These are phyloP conservation scores for Saccharomycopsis amapae DNA, from an alignment of 805 yeast genomes.

Conservation along the genomic window DNA sequence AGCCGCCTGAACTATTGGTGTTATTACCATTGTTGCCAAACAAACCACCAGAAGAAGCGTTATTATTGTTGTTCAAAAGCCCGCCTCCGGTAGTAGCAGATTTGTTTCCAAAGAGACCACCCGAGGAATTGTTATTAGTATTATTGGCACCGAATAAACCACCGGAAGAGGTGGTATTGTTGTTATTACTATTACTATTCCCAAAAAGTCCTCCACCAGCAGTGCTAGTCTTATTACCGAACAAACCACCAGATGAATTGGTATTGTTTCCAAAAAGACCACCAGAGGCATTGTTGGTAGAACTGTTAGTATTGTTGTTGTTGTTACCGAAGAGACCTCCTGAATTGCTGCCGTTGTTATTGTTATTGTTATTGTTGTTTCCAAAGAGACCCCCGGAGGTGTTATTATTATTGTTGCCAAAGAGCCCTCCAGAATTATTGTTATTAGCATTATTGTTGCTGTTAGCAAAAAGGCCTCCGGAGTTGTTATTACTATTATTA, in stretches of 20 bases:
- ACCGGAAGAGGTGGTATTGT: constrained; percentile 23
- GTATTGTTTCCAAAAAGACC: constrained; percentile 25
- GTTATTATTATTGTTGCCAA: constrained; percentile 25
- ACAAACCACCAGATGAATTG: constrained; percentile 27
- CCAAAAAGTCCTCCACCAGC: constrained; percentile 34
- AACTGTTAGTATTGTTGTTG: constrained; percentile 22
- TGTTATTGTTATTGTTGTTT: constrained; percentile 25
- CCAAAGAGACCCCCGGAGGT: constrained; percentile 36
- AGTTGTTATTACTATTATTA: constrained; percentile 21
- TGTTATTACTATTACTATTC: constrained; percentile 27
- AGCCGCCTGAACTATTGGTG: constrained; percentile 23
- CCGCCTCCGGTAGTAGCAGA: constrained; percentile 20
- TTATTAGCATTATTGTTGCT: constrained; percentile 24
- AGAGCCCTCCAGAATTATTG: constrained; percentile 26
- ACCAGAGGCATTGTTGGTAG: constrained; percentile 21
- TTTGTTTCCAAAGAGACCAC: constrained; percentile 29
- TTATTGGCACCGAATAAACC: constrained; percentile 31
- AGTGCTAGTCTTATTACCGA: constrained; percentile 26
- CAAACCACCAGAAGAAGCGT: constrained; percentile 22
- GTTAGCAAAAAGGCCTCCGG: constrained; percentile 30
- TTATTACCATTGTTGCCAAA: constrained; percentile 32
- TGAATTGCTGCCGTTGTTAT: constrained; percentile 24
- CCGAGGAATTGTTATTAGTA: constrained; percentile 20
- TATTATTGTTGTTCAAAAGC: constrained; percentile 17
- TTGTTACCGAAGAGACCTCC: constrained; percentile 27